phyloP scores from a whole-genome alignment of 495 filamentous ascomycete genomes.

The Corynascus novoguineensis region DNA sequence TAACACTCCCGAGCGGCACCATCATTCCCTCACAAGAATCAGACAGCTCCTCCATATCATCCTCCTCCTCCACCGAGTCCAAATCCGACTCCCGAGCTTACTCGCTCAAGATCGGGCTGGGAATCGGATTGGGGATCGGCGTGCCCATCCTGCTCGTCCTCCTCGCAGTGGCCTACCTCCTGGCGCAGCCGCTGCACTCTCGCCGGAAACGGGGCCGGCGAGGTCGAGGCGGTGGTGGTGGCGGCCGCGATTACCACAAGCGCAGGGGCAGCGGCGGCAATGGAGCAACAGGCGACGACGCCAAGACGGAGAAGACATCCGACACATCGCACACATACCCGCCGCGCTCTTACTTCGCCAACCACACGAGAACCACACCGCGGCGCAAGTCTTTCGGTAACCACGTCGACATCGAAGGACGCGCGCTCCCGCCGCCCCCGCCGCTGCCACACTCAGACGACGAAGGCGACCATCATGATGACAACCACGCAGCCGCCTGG shows the following conservation, averaged over 20 bases:
- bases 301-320: not conserved
- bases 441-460: not conserved
- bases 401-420: conserved; percentile 4
- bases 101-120: conserved; percentile 12
- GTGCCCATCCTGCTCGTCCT: conserved; percentile 16
- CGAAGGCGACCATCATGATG: not conserved
- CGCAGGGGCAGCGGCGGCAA: too few relatives aligned
- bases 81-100: not conserved
- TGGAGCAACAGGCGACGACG: not conserved
- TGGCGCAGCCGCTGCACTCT: not conserved
- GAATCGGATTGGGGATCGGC: conserved; percentile 20
- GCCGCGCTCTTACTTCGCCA: not conserved
- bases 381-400: conserved; percentile 6
- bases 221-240: not conserved
- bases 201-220: not conserved
- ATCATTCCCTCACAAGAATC: conserved; percentile 1
- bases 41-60: not conserved
- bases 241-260: too few relatives aligned
- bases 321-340: not conserved
- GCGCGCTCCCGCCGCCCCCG: too few relatives aligned
- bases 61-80: not conserved
- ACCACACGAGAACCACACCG: not conserved
- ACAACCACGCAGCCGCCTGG: too few relatives aligned
- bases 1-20: conserved; percentile 12
- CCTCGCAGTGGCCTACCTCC: conserved; percentile 9